Evolutionary conservation across 164 flowering plant species (phyloP).

Genomic region (Tinospora cordifolia): DNA sequence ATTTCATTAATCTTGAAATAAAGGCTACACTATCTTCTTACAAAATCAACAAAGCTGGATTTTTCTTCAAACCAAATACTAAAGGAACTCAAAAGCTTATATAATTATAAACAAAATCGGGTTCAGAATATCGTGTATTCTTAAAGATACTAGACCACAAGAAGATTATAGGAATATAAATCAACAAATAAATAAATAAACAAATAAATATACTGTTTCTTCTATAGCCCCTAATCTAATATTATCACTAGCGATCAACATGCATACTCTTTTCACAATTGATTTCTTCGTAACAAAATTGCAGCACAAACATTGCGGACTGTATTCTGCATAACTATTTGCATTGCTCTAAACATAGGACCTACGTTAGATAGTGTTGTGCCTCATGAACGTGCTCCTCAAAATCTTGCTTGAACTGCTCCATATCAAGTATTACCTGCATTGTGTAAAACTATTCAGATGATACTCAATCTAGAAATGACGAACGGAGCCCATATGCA

Average conservation of each 20-base stretch:
- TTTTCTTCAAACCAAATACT: too few species aligned
- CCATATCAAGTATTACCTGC: constrained; percentile 84
- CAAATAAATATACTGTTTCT: not conserved
- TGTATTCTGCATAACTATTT: not conserved
- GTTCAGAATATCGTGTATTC: too few species aligned
- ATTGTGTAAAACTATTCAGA: constrained; percentile 5
- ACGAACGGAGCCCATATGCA: not conserved
- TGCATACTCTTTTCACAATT: not conserved
- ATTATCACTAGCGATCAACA: not conserved
- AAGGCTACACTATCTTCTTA: not conserved
- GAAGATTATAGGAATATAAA: too few species aligned
- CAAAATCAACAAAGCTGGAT: not conserved
- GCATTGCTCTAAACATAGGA: constrained; percentile 7
- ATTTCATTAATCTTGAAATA: not conserved
- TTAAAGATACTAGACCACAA: too few species aligned
- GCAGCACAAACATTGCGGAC: not conserved
- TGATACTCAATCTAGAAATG: not conserved
- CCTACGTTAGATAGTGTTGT: constrained; percentile 54
- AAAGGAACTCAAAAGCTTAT: too few species aligned
- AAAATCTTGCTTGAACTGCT: constrained; percentile 62
- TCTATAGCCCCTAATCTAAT: not conserved
- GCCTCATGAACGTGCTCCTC: constrained; percentile 41
- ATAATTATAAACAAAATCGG: too few species aligned
- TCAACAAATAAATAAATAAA: not conserved
- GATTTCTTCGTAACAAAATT: not conserved